phyloP scores from a whole-genome alignment of 176 grass and related monocot species.

The Oryza rufipogon region DNA sequence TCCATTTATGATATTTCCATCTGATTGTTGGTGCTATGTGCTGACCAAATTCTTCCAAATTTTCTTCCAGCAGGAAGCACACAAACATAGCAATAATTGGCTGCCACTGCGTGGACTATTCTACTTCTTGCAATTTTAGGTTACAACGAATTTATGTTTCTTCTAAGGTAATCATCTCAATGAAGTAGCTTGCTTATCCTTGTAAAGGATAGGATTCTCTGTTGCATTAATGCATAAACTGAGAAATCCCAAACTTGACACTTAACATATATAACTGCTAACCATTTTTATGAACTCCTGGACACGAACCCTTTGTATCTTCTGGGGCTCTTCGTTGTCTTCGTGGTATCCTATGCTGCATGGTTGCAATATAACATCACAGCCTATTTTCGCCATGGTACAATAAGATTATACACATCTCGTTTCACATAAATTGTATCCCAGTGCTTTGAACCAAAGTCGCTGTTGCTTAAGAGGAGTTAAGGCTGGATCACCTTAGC shows the following conservation, averaged over 20 bases:
- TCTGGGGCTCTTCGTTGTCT: slow-evolving; percentile 59
- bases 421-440: neutral
- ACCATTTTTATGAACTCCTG: slow-evolving; percentile 48
- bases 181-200: slow-evolving; percentile 12
- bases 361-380: slow-evolving; percentile 67
- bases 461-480: neutral
- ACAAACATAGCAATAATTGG: slow-evolving; percentile 55
- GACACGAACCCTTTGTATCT: slow-evolving; percentile 82
- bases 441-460: neutral
- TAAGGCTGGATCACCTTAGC: neutral
- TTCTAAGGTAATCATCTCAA: slow-evolving; percentile 66
- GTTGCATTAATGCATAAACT: neutral
- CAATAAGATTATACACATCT: slow-evolving; percentile 41
- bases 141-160: slow-evolving; percentile 82
- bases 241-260: neutral
- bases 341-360: slow-evolving; percentile 59
- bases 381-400: slow-evolving; percentile 68
- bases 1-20: slow-evolving; percentile 6
- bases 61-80: slow-evolving; percentile 57
- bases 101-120: slow-evolving; percentile 77
- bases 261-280: slow-evolving; percentile 17
- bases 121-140: slow-evolving; percentile 67
- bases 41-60: slow-evolving; percentile 1
- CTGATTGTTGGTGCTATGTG: neutral
- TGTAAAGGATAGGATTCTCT: too few relatives aligned